Conservation (phyloP, 805 yeast genomes). For the Sugiyamaella chiloensis region DNA sequence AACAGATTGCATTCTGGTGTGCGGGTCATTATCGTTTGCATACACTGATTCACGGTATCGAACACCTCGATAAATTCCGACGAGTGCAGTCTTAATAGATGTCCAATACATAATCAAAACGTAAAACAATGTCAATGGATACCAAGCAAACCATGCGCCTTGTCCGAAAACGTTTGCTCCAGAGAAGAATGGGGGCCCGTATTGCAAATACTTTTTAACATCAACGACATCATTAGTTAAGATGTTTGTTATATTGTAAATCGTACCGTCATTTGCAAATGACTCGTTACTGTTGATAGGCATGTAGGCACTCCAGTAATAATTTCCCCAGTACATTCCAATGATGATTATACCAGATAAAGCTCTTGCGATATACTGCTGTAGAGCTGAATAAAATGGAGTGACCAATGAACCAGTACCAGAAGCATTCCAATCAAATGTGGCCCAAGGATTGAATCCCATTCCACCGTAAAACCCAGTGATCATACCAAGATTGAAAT, state of each 20-base stretch:
- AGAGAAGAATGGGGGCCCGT: slow-evolving; percentile 57
- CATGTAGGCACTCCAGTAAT: slow-evolving; percentile 49
- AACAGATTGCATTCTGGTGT: slow-evolving; percentile 19
- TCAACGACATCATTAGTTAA: slow-evolving; percentile 40
- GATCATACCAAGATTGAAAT: slow-evolving; percentile 48
- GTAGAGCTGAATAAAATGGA: slow-evolving; percentile 43
- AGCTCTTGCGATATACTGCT: slow-evolving; percentile 40
- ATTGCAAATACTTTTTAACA: slow-evolving; percentile 42
- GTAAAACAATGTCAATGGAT: slow-evolving; percentile 43
- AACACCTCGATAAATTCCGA: slow-evolving; percentile 16
- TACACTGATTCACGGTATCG: slow-evolving; percentile 9
- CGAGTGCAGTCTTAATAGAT: slow-evolving; percentile 13
- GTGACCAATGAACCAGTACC: slow-evolving; percentile 42
- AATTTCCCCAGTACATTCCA: slow-evolving; percentile 50
- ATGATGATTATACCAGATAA: slow-evolving; percentile 41
- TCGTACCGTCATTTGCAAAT: slow-evolving; percentile 51
- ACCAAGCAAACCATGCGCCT: slow-evolving; percentile 52
- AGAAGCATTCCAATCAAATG: slow-evolving; percentile 43
- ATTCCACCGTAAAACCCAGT: slow-evolving; percentile 49
- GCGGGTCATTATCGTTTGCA: slow-evolving; percentile 18
- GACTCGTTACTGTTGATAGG: slow-evolving; percentile 55
- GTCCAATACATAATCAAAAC: slow-evolving; percentile 19
- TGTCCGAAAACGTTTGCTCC: slow-evolving; percentile 53
- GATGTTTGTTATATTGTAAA: slow-evolving; percentile 47
- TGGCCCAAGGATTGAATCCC: slow-evolving; percentile 46